A percentile compares a stretch with the other conserved stretches of the same genome.
phyloP scores from a whole-genome alignment of 495 filamentous ascomycete species.

The Penicillium canescens region DNA sequence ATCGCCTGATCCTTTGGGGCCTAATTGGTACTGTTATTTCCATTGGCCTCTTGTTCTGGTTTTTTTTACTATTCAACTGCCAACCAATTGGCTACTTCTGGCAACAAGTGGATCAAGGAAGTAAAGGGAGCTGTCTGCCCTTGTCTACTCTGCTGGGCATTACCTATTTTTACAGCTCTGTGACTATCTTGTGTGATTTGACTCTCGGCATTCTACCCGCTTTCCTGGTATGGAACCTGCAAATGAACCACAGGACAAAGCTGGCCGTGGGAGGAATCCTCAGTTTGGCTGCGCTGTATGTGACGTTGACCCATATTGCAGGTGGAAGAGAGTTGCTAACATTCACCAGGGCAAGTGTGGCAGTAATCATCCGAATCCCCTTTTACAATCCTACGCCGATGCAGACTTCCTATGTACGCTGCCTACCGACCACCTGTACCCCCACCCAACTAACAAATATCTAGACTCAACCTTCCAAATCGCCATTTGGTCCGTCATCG shows the following conservation, averaged over 20 bases:
- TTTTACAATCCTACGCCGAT: conserved; percentile 21
- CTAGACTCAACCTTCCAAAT: conserved; percentile 28
- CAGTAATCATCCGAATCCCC: conserved; percentile 30
- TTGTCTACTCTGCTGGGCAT: conserved; percentile 13
- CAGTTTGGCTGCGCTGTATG: conserved; percentile 30
- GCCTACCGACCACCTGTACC: not conserved
- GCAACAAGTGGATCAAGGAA: conserved; percentile 8
- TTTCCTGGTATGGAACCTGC: conserved; percentile 24
- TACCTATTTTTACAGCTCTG: conserved; percentile 31
- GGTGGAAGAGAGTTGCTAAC: not conserved
- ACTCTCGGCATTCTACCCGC: conserved; percentile 28
- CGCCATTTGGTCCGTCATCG: conserved; percentile 33
- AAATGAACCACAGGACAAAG: conserved; percentile 30
- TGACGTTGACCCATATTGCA: not conserved
- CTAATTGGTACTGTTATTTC: conserved; percentile 12
- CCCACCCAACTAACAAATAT: not conserved
- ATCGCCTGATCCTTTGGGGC: conserved; percentile 28
- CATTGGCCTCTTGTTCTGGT: conserved; percentile 21
- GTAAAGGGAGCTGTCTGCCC: conserved; percentile 18
- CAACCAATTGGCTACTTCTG: conserved; percentile 34
- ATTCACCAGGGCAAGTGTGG: conserved; percentile 21
- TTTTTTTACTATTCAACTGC: conserved; percentile 31
- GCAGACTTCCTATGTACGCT: conserved; percentile 31
- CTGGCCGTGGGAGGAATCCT: conserved; percentile 27
- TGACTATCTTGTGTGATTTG: conserved; percentile 30